These are phyloP conservation scores for Metahyphopichia silvanorum DNA, from an alignment of 805 yeast genomes.

Conservation along the genomic window DNA sequence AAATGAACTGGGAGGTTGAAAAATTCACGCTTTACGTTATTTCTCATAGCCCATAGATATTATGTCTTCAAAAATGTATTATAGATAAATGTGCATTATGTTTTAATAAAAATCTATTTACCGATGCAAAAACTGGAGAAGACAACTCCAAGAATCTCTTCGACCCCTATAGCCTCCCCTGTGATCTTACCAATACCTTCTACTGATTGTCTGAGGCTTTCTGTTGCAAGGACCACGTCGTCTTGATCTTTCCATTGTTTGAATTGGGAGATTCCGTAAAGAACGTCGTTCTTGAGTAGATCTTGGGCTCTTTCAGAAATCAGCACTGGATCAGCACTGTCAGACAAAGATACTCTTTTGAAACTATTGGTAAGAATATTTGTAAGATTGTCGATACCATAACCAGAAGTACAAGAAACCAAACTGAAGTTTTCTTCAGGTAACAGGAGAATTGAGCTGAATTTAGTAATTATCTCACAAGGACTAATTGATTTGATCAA, in stretches of 20 bases:
- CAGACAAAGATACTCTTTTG: conserved; percentile 45
- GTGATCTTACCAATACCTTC: conserved; percentile 92
- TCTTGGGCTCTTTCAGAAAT: conserved; percentile 77
- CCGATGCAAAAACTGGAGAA: conserved; percentile 94
- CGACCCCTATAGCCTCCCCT: conserved; percentile 84
- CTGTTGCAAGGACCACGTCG: conserved; percentile 80
- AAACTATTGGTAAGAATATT: conserved; percentile 43
- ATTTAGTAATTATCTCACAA: conserved; percentile 3
- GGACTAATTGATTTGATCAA: conserved; percentile 27
- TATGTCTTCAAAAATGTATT: conserved; percentile 2
- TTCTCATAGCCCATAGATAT: conserved; percentile 19
- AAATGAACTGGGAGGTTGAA: conserved; percentile 46
- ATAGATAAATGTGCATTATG: neutral
- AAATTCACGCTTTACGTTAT: conserved; percentile 31
- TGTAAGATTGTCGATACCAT: conserved; percentile 54
- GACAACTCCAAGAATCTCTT: conserved; percentile 87
- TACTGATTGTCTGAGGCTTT: conserved; percentile 66
- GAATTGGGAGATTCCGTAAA: conserved; percentile 72
- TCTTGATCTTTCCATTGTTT: conserved; percentile 43
- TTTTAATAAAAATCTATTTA: conserved; percentile 42
- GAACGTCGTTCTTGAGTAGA: conserved; percentile 68
- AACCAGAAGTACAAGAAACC: conserved; percentile 59
- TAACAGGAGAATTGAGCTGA: conserved; percentile 9
- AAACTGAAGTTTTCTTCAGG: conserved; percentile 13
- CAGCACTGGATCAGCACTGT: conserved; percentile 59